Evolutionary conservation across 495 filamentous ascomycete species (phyloP).

Genomic region (Parmelia sp.): DNA sequence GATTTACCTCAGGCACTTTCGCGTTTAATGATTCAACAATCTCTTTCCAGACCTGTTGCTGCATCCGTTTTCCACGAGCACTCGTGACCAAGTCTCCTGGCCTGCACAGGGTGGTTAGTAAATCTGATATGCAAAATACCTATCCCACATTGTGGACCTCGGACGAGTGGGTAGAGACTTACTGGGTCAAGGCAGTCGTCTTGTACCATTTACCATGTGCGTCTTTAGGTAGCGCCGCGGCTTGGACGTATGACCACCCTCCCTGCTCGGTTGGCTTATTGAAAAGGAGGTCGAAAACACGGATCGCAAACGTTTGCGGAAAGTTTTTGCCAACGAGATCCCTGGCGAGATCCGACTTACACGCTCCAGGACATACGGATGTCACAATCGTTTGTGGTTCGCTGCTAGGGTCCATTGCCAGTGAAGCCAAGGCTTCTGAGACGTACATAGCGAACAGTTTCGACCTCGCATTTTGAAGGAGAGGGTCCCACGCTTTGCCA

Average conservation of each 20-base stretch:
- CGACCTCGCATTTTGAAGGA: neutral
- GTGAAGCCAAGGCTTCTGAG: neutral
- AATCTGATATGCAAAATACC: too few relatives aligned
- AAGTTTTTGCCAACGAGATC: neutral
- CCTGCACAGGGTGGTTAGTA: neutral
- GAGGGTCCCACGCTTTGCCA: neutral
- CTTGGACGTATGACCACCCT: neutral
- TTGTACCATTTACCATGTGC: neutral
- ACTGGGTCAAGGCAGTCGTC: neutral
- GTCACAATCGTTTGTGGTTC: neutral
- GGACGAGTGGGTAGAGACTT: neutral
- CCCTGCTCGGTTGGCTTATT: neutral
- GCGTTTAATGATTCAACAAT: neutral
- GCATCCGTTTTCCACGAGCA: neutral
- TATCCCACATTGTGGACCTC: too few relatives aligned
- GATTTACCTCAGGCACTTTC: too few relatives aligned
- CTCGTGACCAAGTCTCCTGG: neutral
- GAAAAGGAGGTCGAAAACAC: neutral
- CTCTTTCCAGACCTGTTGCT: neutral
- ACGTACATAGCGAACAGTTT: neutral
- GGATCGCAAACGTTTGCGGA: too few relatives aligned
- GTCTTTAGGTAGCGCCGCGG: neutral
- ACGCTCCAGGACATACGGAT: neutral
- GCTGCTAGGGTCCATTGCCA: neutral
- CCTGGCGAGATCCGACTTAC: neutral